phyloP scores from a whole-genome alignment of 179 eudicot species.

The Corrigiola litoralis region DNA sequence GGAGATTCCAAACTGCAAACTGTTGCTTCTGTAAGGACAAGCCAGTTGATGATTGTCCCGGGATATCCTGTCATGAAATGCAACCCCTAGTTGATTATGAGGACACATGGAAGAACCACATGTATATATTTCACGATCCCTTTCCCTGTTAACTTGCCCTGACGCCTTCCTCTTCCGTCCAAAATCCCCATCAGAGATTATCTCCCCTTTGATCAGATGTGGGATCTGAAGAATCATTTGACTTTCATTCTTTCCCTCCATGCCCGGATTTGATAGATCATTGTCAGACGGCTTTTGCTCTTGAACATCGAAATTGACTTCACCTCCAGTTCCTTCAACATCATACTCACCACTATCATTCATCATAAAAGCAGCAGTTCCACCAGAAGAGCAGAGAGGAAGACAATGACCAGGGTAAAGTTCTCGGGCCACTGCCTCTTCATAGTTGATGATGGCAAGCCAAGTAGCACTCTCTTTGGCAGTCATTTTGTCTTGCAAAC shows the following conservation, averaged over 20 bases:
- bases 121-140: constrained; percentile 46
- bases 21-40: constrained; percentile 40
- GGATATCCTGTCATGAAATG: constrained; percentile 51
- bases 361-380: constrained; percentile 15
- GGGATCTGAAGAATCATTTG: constrained; percentile 18
- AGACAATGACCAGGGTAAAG: constrained; percentile 10
- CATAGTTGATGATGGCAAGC: constrained; percentile 32
- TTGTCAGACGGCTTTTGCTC: constrained; percentile 11
- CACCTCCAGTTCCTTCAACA: constrained; percentile 26
- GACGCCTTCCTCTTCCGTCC: constrained; percentile 55
- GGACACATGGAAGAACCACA: constrained; percentile 63
- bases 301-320: neutral
- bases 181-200: constrained; percentile 34
- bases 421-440: constrained; percentile 30
- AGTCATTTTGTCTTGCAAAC: constrained; percentile 49
- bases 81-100: constrained; percentile 40
- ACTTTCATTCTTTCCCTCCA: constrained; percentile 21
- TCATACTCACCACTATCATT: constrained; percentile 27
- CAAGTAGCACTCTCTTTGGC: constrained; percentile 48
- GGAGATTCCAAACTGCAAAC: constrained; percentile 28
- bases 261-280: constrained; percentile 28
- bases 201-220: constrained; percentile 39
- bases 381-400: constrained; percentile 9
- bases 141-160: constrained; percentile 27
- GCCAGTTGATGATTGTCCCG: constrained; percentile 60